Conservation (phyloP, 2,329 filamentous ascomycete species). For the Leptosphaerulina australis region DNA sequence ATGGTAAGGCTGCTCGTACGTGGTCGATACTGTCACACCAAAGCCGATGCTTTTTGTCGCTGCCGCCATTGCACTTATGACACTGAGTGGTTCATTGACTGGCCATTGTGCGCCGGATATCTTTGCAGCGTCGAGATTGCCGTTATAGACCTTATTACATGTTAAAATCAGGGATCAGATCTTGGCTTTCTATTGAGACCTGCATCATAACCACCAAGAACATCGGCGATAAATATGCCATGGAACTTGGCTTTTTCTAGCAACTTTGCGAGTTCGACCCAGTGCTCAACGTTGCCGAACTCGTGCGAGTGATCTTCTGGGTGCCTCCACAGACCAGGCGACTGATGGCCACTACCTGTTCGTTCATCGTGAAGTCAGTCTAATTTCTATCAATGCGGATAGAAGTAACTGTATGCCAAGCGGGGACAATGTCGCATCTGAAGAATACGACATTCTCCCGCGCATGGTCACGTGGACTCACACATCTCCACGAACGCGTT, state of each 20-base stretch:
- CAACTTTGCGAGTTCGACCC: conserved; percentile 48
- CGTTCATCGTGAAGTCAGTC: not conserved
- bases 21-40: conserved; percentile 70
- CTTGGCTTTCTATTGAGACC: not conserved
- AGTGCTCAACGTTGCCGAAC: conserved; percentile 54
- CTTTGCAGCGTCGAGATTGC: conserved; percentile 66
- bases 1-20: conserved; percentile 72
- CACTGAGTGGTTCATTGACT: conserved; percentile 70
- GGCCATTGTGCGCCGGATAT: conserved; percentile 71
- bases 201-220: conserved; percentile 67
- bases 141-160: conserved; percentile 60
- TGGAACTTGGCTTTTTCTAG: conserved; percentile 50
- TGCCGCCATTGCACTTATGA: conserved; percentile 71
- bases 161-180: not conserved
- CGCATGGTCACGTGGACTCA: conserved; percentile 31
- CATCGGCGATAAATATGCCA: conserved; percentile 52
- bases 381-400: not conserved
- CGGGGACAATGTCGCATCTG: not conserved
- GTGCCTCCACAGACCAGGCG: conserved; percentile 67
- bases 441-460: not conserved
- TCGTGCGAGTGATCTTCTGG: conserved; percentile 66
- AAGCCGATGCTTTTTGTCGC: conserved; percentile 71
- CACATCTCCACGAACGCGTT: conserved; percentile 54
- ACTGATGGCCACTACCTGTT: conserved; percentile 45
- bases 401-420: not conserved